Conservation (phyloP, 2,329 filamentous ascomycete genomes). For the Cytospora piceae region DNA sequence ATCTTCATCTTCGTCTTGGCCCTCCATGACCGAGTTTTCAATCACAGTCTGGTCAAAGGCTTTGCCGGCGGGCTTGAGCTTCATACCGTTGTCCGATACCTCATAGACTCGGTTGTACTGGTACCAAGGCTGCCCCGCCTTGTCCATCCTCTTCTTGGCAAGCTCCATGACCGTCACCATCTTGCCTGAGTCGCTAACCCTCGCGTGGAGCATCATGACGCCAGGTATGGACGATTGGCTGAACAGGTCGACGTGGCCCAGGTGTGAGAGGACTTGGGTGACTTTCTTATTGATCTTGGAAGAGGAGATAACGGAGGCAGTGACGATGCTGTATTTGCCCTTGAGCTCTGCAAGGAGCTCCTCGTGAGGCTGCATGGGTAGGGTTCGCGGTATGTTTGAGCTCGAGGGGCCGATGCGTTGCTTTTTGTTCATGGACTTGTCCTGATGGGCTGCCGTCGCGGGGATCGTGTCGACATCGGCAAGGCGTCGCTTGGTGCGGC, state of each 20-base stretch:
- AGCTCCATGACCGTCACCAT: slow-evolving; percentile 71
- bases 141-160: slow-evolving; percentile 58
- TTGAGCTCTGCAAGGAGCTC: slow-evolving; percentile 49
- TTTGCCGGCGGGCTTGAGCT: background rate
- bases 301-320: slow-evolving; percentile 61
- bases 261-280: slow-evolving; percentile 48
- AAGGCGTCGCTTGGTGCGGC: slow-evolving; percentile 18
- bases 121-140: slow-evolving; percentile 52
- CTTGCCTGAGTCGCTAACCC: slow-evolving; percentile 60
- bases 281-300: slow-evolving; percentile 62
- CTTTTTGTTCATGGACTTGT: slow-evolving; percentile 32
- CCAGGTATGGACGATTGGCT: slow-evolving; percentile 36
- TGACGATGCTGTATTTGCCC: slow-evolving; percentile 53
- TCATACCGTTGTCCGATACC: slow-evolving; percentile 40
- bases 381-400: slow-evolving; percentile 31
- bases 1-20: slow-evolving; percentile 36
- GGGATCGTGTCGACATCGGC: slow-evolving; percentile 15
- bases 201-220: slow-evolving; percentile 55
- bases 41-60: slow-evolving; percentile 36
- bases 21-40: slow-evolving; percentile 48
- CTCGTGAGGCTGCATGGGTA: slow-evolving; percentile 45
- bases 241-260: slow-evolving; percentile 41
- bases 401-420: slow-evolving; percentile 32
- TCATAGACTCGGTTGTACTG: slow-evolving; percentile 63
- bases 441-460: slow-evolving; percentile 1